phyloP scores from a whole-genome alignment of 495 filamentous ascomycete genomes.

The Penicillium desertorum region DNA sequence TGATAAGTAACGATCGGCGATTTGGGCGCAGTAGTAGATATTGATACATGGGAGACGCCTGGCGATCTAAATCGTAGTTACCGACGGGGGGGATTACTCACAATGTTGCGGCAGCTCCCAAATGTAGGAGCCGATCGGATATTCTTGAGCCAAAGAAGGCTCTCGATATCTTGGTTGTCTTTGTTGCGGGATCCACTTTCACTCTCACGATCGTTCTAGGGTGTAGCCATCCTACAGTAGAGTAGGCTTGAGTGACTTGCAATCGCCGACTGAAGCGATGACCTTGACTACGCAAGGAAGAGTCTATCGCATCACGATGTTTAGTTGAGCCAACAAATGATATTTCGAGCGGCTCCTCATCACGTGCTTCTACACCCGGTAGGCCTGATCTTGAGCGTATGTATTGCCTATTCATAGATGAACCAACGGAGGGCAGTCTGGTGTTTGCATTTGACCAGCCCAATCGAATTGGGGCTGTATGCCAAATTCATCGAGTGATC shows the following conservation, averaged over 20 bases:
- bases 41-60: not conserved
- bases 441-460: too few relatives aligned
- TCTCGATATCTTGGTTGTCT: not conserved
- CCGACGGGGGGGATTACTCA: not conserved
- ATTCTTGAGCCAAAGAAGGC: not conserved
- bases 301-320: too few relatives aligned
- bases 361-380: too few relatives aligned
- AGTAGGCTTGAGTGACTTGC: not conserved
- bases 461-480: too few relatives aligned
- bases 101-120: not conserved
- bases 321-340: not conserved
- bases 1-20: not conserved
- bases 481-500: too few relatives aligned
- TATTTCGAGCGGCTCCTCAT: too few relatives aligned
- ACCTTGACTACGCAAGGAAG: too few relatives aligned
- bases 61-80: not conserved
- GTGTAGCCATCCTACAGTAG: not conserved
- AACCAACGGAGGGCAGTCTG: too few relatives aligned
- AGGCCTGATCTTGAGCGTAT: too few relatives aligned
- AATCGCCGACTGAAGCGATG: not conserved
- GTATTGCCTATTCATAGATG: too few relatives aligned
- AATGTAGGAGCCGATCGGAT: not conserved
- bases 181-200: not conserved
- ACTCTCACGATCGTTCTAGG: not conserved
- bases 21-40: not conserved